A percentile compares a stretch with the other conserved stretches of the same genome.
Evolutionary conservation across 139 green algal species (phyloP).

Genomic region (Volvox africanus): DNA sequence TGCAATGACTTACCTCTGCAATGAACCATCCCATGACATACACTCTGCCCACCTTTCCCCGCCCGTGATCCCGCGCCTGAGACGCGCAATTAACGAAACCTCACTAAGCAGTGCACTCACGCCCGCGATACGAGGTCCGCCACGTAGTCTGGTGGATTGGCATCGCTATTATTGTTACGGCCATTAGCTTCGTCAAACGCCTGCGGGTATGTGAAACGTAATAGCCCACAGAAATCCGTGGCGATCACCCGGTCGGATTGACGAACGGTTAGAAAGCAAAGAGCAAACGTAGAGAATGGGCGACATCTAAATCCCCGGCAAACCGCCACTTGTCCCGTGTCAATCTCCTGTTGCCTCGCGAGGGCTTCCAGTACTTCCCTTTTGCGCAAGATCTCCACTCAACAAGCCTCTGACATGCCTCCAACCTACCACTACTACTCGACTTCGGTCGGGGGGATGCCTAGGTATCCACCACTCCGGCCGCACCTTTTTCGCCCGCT

Average conservation of each 20-base stretch:
- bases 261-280: background rate
- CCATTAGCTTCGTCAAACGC: slow-evolving; percentile 12
- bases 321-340: background rate
- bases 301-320: background rate
- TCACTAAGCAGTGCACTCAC: slow-evolving; percentile 2
- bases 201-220: background rate
- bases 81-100: background rate
- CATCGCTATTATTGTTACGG: slow-evolving; percentile 6
- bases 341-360: background rate
- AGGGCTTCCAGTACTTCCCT: background rate
- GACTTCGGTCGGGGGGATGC: background rate
- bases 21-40: background rate
- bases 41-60: background rate
- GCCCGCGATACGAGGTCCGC: slow-evolving; percentile 36
- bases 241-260: background rate
- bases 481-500: slow-evolving; percentile 56
- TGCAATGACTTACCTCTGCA: background rate
- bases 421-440: background rate
- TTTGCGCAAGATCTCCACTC: background rate
- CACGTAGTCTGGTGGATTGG: slow-evolving; percentile 44
- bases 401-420: background rate
- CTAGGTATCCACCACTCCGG: no score
- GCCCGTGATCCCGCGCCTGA: background rate
- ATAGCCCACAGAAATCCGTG: background rate
- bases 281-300: background rate